Base-by-base conservation (phyloP, 345 rosid genomes). In the Ricinus communis region DNA sequence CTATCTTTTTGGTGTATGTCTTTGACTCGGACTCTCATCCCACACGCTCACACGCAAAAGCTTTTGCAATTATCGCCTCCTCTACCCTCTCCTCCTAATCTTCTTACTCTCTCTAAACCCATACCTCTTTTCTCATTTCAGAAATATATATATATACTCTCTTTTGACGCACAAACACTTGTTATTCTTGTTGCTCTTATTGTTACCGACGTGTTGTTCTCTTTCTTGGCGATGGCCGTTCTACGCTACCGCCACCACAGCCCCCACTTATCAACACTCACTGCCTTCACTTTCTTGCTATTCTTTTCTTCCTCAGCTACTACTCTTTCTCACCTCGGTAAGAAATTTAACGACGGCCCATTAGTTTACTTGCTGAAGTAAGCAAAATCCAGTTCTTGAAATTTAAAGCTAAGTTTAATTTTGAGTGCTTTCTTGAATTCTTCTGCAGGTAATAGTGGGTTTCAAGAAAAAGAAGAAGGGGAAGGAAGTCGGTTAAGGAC, bases 211-310 rank as follows among this genome's bases (percentile, higher is more conserved):
- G 47, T 43, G 38, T n/a, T 33, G 38, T 33, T 24, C 68, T 55
- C 74, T 76, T 15, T 51, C 82, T 79, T 58, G 79, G 83, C 80
- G 63, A 90, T 87, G 96, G 83, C 89, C 76, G 65, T 77, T 5
- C 46, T 60, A 47, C 78, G 78, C 81, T 87, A 51, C 71, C 89
- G 79, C 66, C 81, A 72, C 53, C 80, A 50, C 70, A 57, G 68
- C 65, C 80, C 46, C 71, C 59, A 71, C 65, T 52, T 65, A 30
- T 52, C 79, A 8, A 73, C 85, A 50, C 56, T 85, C 77, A 70
- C 83, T 15, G 81, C 87, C 79, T 81, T 88, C 77, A 69, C 84
- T 60, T 80, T 88, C 66, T 82, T 90, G 77, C 77, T 89, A 43
- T 82, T 90, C 74, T 77, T 86, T 64, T 81, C 79, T 12, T 69